phyloP scores from a whole-genome alignment of 2,329 filamentous ascomycete genomes.

The Fusarium cyanostomum region DNA sequence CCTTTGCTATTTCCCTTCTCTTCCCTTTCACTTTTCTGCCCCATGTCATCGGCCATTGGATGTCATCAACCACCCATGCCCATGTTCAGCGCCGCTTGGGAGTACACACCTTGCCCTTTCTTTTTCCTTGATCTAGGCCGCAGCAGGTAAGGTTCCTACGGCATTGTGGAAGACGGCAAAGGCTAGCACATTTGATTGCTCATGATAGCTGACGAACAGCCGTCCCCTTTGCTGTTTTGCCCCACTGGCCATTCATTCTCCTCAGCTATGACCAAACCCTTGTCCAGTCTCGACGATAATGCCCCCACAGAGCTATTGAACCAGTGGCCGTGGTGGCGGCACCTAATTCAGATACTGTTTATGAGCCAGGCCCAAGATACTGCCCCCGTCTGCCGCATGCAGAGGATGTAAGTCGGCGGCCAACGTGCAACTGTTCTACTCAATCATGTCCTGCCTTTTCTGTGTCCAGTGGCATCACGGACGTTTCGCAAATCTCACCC shows the following conservation, averaged over 20 bases:
- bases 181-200: not conserved
- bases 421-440: not conserved
- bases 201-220: slow-evolving; percentile 1
- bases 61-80: not conserved
- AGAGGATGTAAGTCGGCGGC: not conserved
- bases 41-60: slow-evolving; percentile 6
- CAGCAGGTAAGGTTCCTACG: slow-evolving; percentile 13
- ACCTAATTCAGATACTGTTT: slow-evolving; percentile 13
- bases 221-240: slow-evolving; percentile 3
- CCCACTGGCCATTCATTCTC: slow-evolving; percentile 16
- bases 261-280: slow-evolving; percentile 23
- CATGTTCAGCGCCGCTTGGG: slow-evolving; percentile 24
- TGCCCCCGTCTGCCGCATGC: not conserved
- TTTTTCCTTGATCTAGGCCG: slow-evolving; percentile 9
- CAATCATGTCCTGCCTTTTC: not conserved
- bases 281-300: slow-evolving; percentile 14
- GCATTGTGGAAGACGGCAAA: slow-evolving; percentile 8
- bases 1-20: not conserved
- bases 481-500: slow-evolving; percentile 16
- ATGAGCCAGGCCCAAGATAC: not conserved
- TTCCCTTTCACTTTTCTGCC: slow-evolving; percentile 7
- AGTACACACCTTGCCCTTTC: not conserved
- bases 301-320: slow-evolving; percentile 16
- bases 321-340: slow-evolving; percentile 16
- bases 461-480: slow-evolving; percentile 11